Conservation (phyloP, 768 basidiomycete genomes). For the Lepiota brunneoincarnata region DNA sequence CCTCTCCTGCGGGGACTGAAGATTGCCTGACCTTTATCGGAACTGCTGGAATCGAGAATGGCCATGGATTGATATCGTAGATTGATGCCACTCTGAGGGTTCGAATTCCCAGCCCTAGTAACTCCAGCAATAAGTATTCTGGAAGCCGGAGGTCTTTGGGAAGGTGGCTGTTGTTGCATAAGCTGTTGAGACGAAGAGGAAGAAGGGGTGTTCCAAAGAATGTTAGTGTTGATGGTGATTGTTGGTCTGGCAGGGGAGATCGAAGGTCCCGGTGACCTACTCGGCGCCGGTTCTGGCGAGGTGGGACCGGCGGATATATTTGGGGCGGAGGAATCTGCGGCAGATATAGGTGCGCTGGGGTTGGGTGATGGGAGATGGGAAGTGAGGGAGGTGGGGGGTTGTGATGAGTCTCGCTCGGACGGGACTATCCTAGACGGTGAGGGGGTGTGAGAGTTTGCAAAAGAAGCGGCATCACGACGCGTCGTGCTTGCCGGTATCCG, state of each 20-base stretch:
- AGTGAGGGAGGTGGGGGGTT: neutral
- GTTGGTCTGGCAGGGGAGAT: neutral
- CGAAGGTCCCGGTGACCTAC: slow-evolving; percentile 5
- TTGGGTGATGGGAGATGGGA: neutral
- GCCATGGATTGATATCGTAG: slow-evolving; percentile 12
- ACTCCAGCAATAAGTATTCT: neutral
- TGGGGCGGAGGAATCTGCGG: neutral
- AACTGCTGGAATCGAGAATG: slow-evolving; percentile 7
- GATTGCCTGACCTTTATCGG: neutral
- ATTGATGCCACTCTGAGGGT: slow-evolving; percentile 2
- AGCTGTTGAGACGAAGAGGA: neutral
- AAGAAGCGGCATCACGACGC: neutral
- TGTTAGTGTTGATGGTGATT: slow-evolving; percentile 1
- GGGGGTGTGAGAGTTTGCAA: neutral
- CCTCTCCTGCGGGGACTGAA: too few species aligned
- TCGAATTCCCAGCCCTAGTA: neutral
- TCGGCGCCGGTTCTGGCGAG: slow-evolving; percentile 3
- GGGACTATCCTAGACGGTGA: neutral
- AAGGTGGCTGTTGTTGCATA: neutral
- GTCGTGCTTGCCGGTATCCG: neutral
- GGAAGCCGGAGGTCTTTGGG: neutral
- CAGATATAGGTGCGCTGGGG: neutral
- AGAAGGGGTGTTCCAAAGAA: neutral
- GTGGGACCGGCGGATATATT: slow-evolving; percentile 7
- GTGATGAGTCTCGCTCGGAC: too few species aligned